Base-by-base conservation (phyloP, 306 rosid genomes). In the Fagus crenata region DNA sequence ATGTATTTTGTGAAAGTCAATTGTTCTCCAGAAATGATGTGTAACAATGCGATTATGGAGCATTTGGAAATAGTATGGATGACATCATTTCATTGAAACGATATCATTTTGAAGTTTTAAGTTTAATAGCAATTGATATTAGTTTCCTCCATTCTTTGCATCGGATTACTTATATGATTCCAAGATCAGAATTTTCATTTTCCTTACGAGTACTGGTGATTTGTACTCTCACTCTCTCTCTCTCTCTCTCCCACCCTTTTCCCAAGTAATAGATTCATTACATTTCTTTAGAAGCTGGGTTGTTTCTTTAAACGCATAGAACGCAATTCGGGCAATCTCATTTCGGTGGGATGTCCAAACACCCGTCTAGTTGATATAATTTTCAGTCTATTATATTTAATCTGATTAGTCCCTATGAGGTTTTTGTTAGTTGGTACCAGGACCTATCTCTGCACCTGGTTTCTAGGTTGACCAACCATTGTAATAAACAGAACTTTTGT, bases 331-430 rank as follows among this genome's bases (percentile, higher is more conserved):
- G 28, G 43, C 12, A 36, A 35, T 6, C 11, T 36, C 31, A 67
- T 39, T 39, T 17, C 28, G 43, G 2, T 0, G 71, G 43, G 70
- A 36, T 14, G 28, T 37, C 31, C 22, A 64, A 15, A 40, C 28
- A 2, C 49, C 40, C 40, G 8, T 67, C 4, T n/a, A 6, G 13
- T 67, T 28, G 12, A 37, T 64, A 67, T 73, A 12, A 74, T 74
- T 49, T 78, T 69, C 37, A 42, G 39, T 17, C 43, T 46, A 55
- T 81, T 69, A 54, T 59, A 63, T 65, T 46, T n/a, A 36, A 67
- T 83, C 67, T 49, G 6, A 69, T n/a, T 68, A 31, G 40, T 53
- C 37, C 67, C 71, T 61, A 42, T 7, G 32, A n/a, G 55, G 55
- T 39, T 36, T 64, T 17, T 39, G 13, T 12, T 65, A 35, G 67